These are phyloP conservation scores for Colletotrichum lupini DNA, from an alignment of 2,329 filamentous ascomycete species.

Conservation along the genomic window DNA sequence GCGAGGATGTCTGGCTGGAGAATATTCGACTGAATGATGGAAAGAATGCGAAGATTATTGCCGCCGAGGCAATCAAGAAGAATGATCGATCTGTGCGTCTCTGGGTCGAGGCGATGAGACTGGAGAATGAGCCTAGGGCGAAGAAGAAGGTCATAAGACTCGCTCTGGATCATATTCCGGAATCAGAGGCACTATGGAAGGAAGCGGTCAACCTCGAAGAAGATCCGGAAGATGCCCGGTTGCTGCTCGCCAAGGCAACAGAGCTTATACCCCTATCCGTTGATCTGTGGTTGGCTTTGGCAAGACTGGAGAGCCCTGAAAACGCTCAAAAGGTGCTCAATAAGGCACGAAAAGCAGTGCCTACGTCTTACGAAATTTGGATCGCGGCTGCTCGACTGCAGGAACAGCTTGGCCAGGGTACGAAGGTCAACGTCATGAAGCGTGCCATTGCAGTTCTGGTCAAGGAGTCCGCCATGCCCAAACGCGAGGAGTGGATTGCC, in stretches of 20 bases:
- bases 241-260: conserved; percentile 93
- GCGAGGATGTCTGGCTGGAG: conserved; percentile 95
- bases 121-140: conserved; percentile 83
- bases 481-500: conserved; percentile 95
- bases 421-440: conserved; percentile 92
- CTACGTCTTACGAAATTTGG: conserved; percentile 96
- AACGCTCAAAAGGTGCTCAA: conserved; percentile 97
- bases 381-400: conserved; percentile 92
- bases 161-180: conserved; percentile 90
- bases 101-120: conserved; percentile 95
- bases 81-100: conserved; percentile 89
- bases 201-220: conserved; percentile 96
- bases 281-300: conserved; percentile 94
- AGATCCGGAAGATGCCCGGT: conserved; percentile 84
- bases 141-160: conserved; percentile 95
- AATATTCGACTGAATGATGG: conserved; percentile 93
- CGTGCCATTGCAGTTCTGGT: conserved; percentile 89
- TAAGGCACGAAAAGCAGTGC: conserved; percentile 91
- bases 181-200: conserved; percentile 98
- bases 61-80: conserved; percentile 90
- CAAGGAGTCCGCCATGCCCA: conserved; percentile 94
- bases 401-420: conserved; percentile 83
- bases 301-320: conserved; percentile 87
- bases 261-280: conserved; percentile 94
- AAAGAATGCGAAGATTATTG: conserved; percentile 95